A percentile compares a stretch with the other conserved stretches of the same genome.
Evolutionary conservation across 1,284 basidiomycete genomes (phyloP).

Genomic region (Pyrrhoderma lamaoense): DNA sequence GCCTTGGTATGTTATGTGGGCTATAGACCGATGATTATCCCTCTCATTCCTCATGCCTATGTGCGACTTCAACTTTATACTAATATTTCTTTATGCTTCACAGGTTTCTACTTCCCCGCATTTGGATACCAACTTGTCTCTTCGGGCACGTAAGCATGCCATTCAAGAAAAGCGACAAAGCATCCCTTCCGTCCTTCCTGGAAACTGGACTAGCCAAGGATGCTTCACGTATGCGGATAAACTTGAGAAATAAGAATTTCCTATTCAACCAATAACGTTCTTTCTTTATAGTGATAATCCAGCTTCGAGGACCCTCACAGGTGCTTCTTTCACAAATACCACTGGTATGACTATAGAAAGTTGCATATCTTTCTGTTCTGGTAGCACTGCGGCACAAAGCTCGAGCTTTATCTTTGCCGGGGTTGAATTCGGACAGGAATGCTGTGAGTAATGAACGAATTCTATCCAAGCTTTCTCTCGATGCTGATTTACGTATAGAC

Average conservation of each 20-base stretch:
- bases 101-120: constrained; percentile 4
- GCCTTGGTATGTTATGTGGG: no score
- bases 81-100: not conserved
- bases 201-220: constrained; percentile 20
- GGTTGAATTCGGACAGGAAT: constrained; percentile 22
- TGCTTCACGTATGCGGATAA: constrained; percentile 18
- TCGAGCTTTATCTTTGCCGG: constrained; percentile 21
- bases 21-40: no score
- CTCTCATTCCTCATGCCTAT: no score
- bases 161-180: constrained; percentile 13
- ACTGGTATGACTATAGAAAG: constrained; percentile 20
- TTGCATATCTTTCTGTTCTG: constrained; percentile 22
- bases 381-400: constrained; percentile 10
- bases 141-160: constrained; percentile 3
- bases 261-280: not conserved
- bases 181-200: constrained; percentile 14
- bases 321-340: constrained; percentile 16
- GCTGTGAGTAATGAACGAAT: constrained; percentile 17
- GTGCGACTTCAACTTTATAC: not conserved
- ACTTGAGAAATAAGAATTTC: not conserved
- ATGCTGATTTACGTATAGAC: constrained; percentile 9
- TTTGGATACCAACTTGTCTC: constrained; percentile 1
- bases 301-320: constrained; percentile 18
- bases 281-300: constrained; percentile 17
- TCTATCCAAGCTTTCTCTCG: not conserved